Percentiles rank a stretch among this genome's conserved stretches.
Evolutionary conservation across 345 rosid species (phyloP).

Genomic region (Citrus mangshanensis): DNA sequence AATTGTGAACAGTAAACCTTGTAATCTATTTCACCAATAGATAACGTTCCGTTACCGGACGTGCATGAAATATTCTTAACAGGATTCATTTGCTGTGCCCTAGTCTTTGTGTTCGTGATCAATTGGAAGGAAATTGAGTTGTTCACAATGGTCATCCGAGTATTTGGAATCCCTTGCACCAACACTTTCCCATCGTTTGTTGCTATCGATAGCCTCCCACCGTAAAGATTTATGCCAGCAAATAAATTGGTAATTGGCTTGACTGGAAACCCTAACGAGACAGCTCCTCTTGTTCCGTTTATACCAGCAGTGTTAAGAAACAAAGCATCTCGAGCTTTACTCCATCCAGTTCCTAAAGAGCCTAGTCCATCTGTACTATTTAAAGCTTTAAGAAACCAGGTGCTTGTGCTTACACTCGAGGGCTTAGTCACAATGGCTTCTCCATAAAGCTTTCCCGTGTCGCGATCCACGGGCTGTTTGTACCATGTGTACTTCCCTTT

Average conservation of each 20-base stretch:
- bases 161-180: slow-evolving; percentile 19
- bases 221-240: slow-evolving; percentile 22
- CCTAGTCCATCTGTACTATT: slow-evolving; percentile 27
- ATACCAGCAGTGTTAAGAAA: slow-evolving; percentile 28
- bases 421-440: slow-evolving; percentile 16
- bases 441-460: slow-evolving; percentile 37
- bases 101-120: neutral
- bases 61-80: slow-evolving; percentile 22
- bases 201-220: slow-evolving; percentile 39
- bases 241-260: slow-evolving; percentile 18
- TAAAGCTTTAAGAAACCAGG: slow-evolving; percentile 36
- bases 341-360: slow-evolving; percentile 35
- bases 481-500: slow-evolving; percentile 23
- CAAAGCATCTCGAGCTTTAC: slow-evolving; percentile 14
- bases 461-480: slow-evolving; percentile 32
- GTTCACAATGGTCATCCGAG: neutral
- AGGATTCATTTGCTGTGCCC: neutral
- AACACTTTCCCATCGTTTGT: slow-evolving; percentile 33
- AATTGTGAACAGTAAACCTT: slow-evolving; percentile 28
- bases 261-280: slow-evolving; percentile 40
- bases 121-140: slow-evolving; percentile 11
- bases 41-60: neutral
- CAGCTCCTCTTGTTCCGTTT: slow-evolving; percentile 16
- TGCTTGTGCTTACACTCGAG: slow-evolving; percentile 10
- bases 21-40: slow-evolving; percentile 17